These are phyloP conservation scores for Pichia sp. DNA, from an alignment of 1,139 yeast species.

Conservation along the genomic window DNA sequence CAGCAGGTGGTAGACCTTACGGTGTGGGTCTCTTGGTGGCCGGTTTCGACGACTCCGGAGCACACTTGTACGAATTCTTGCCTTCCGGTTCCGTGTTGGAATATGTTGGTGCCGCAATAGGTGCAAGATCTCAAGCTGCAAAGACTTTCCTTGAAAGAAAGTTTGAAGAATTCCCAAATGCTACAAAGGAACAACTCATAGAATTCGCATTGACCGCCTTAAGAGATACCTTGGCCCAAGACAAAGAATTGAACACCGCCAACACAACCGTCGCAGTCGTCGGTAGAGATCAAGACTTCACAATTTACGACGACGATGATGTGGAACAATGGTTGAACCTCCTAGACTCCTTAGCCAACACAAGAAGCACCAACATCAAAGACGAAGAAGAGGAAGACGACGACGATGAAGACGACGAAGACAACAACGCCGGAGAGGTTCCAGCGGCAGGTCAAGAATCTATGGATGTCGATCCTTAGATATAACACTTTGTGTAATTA, in stretches of 20 bases:
- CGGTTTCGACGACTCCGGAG: constrained; percentile 94
- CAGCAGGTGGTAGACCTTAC: constrained; percentile 94
- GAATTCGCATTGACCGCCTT: constrained; percentile 88
- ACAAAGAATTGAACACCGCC: constrained; percentile 78
- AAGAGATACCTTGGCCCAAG: constrained; percentile 93
- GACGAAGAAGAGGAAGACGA: constrained; percentile 39
- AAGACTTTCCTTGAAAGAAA: constrained; percentile 92
- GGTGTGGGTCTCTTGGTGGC: constrained; percentile 93
- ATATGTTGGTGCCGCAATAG: constrained; percentile 92
- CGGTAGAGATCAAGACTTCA: constrained; percentile 74
- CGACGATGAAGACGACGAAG: constrained; percentile 32
- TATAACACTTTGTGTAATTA: neutral
- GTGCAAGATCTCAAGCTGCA: constrained; percentile 98
- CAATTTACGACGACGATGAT: constrained; percentile 79
- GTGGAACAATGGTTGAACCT: constrained; percentile 71
- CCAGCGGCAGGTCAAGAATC: constrained; percentile 19
- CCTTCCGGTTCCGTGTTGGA: constrained; percentile 95
- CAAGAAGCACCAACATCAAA: constrained; percentile 44
- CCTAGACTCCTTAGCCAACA: constrained; percentile 52
- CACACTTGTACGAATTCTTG: constrained; percentile 92
- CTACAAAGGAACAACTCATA: constrained; percentile 70
- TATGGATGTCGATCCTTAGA: constrained; percentile 14
- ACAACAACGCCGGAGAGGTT: constrained; percentile 14
- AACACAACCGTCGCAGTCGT: constrained; percentile 93
- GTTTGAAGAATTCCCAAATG: constrained; percentile 61